Base-by-base conservation (phyloP, 768 basidiomycete species). In the Lactarius indigo region DNA sequence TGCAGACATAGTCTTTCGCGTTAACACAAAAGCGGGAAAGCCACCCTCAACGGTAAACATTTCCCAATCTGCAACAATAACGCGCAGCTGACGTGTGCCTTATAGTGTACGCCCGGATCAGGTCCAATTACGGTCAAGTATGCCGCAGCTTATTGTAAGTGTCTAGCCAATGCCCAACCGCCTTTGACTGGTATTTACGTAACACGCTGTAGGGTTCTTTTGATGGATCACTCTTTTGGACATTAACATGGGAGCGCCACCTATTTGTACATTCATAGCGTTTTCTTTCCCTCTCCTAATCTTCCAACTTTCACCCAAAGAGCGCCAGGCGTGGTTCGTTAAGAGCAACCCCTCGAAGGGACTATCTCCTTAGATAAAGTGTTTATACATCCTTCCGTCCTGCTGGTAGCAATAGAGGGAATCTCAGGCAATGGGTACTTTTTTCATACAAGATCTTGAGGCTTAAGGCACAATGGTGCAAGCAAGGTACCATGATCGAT, bases 71-170 rank as follows among this genome's bases (percentile, higher is more conserved):
- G 31, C 23, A 13, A 18, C 15, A 3, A 13, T 37, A 6, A 26
- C 8, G 17, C 26, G 12, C 26, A 41, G 35, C 26, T 57, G 15
- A 35, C 26, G 1, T n/a, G 58, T 17, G 18, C 50, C 50, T 35
- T 47, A 8, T 26, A 71, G 70, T 71, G 68, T 57, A 26, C 18
- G 0, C 41, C 62, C 1, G 68, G 70, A 26, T 66, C 67, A 9
- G 1, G 5, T 10, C 12, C 7, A 9, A 57, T 64, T 15, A 59
- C 65, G 5, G 41, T 71, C 26, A 64, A 64, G 35, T 71, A 71
- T 50, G 10, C 57, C n/a, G 60, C 70, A 30, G 33, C 35, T 42
- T 71, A 71, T 31, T 59, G 70, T 71, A 56, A 30, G 70, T 62
- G 18, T 41, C 4, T 13, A 28, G 26, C 15, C 50, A 6, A 42